Base-by-base conservation (phyloP, 768 basidiomycete genomes). In the Mycena galericulata region DNA sequence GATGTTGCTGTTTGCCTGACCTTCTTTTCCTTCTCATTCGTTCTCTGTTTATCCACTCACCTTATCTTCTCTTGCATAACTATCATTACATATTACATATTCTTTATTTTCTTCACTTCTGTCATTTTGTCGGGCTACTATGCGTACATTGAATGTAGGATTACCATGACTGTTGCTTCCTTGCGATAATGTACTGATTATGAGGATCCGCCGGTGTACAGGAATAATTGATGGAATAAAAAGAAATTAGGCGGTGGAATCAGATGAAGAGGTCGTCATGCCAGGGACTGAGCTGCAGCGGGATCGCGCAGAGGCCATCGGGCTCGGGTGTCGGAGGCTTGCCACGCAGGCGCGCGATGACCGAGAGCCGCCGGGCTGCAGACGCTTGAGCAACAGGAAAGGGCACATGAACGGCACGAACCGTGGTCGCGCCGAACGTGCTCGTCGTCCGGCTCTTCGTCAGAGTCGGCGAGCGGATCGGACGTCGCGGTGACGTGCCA, bases 391-490 rank as follows among this genome's bases (percentile, higher is more conserved):
- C 26, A 14, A 67, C 27, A 22, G 29, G 20, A 50, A 57, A 27
- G 38, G 61, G 55, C 24, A 29, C 65, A 50, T n/a, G 60, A 40
- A 49, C 30, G 2, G 38, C 65, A 75, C 87, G 60, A 67, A 93
- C 92, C 78, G 72, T 92, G 92, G 72, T 93, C 92, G 51, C 86
- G 80, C 34, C 89, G 86, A 38, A 86, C 81, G 71, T 91, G 82
- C 72, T 91, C 90, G 73, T 93, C 91, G 17, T 82, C 84, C 53
- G 81, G 79, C 74, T 92, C 91, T 46, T 92, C 91, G 66, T 93
- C 93, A 30, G 93, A 94, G 77, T 93, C 92, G 55, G 84, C 79
- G 30, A 94, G 80, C n/a, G 93, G 90, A 74, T 94, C 93, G 40
- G 88, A 87, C 32, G 85, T 88, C 58, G 83, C 86, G 63, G 90